These are phyloP conservation scores for Mycocentrospora acerina DNA, from an alignment of 2,329 filamentous ascomycete species.

Conservation along the genomic window DNA sequence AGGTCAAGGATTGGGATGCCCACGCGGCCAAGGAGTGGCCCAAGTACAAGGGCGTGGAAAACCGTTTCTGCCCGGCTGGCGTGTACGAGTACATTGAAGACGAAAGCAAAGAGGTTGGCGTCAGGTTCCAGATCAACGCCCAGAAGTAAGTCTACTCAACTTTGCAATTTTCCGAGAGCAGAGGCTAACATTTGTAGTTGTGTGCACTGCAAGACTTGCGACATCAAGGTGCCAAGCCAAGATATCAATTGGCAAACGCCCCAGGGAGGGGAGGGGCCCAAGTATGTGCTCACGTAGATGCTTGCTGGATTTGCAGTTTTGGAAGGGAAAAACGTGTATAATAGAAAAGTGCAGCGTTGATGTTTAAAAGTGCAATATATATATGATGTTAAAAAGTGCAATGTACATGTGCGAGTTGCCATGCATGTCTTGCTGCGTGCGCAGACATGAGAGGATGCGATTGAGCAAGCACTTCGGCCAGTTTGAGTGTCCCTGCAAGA, in stretches of 20 bases:
- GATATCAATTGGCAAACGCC: slow-evolving; percentile 93
- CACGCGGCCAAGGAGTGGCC: slow-evolving; percentile 84
- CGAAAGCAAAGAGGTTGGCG: slow-evolving; percentile 77
- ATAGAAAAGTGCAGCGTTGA: too few species aligned
- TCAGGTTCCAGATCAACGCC: slow-evolving; percentile 95
- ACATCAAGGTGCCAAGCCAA: slow-evolving; percentile 95
- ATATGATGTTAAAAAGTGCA: too few species aligned
- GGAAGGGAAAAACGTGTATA: slow-evolving; percentile 8
- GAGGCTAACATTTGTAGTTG: slow-evolving; percentile 62
- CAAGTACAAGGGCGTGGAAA: slow-evolving; percentile 87
- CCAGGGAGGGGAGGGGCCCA: slow-evolving; percentile 79
- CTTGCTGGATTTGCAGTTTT: too few species aligned
- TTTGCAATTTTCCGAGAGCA: neutral
- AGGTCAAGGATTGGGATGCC: slow-evolving; percentile 92
- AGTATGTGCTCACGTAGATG: slow-evolving; percentile 61
- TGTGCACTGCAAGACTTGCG: slow-evolving; percentile 99
- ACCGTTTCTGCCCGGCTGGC: slow-evolving; percentile 93
- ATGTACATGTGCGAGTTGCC: neutral
- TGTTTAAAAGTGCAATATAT: slow-evolving; percentile 9
- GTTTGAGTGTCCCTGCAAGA: too few species aligned
- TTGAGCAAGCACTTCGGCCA: too few species aligned
- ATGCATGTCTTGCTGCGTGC: too few species aligned
- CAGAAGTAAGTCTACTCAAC: slow-evolving; percentile 74
- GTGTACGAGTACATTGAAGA: slow-evolving; percentile 99
- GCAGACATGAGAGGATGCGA: too few species aligned